These are phyloP conservation scores for Galerina sulciceps DNA, from an alignment of 768 basidiomycete species.

Conservation along the genomic window DNA sequence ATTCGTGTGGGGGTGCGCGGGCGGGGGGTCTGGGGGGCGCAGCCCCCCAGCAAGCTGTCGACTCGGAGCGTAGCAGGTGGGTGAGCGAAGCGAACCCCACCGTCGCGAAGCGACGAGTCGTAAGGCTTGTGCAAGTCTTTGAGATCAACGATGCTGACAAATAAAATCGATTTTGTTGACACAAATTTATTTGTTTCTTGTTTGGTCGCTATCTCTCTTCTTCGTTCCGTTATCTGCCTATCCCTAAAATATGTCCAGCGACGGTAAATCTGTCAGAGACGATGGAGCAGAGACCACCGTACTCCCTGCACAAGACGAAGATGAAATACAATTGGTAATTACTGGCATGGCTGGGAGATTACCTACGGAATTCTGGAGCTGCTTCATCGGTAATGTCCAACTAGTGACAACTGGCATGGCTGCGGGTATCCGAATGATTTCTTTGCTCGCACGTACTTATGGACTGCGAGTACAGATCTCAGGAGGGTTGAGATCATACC, in stretches of 20 bases:
- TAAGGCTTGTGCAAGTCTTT: too few relatives aligned
- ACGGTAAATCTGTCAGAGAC: constrained; percentile 24
- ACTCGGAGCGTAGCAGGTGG: too few relatives aligned
- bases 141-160: neutral
- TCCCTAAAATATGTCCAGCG: constrained; percentile 20
- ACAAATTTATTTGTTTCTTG: neutral
- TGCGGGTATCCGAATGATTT: constrained; percentile 82
- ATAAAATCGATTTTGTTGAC: neutral
- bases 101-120: too few relatives aligned
- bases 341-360: constrained; percentile 33
- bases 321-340: constrained; percentile 53
- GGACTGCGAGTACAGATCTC: constrained; percentile 25
- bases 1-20: too few relatives aligned
- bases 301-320: constrained; percentile 34
- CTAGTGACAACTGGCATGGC: constrained; percentile 76
- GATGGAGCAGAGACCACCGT: constrained; percentile 26
- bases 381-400: constrained; percentile 73
- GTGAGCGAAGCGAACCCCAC: too few relatives aligned
- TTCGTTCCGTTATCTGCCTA: constrained; percentile 4
- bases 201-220: constrained; percentile 2
- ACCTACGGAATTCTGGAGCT: constrained; percentile 33
- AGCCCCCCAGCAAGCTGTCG: too few relatives aligned
- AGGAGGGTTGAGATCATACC: constrained; percentile 94
- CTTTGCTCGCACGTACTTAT: constrained; percentile 22
- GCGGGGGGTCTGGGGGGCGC: too few relatives aligned